Base-by-base conservation (phyloP, 192 early-diverging fungal species). In the Gonapodya sp. region DNA sequence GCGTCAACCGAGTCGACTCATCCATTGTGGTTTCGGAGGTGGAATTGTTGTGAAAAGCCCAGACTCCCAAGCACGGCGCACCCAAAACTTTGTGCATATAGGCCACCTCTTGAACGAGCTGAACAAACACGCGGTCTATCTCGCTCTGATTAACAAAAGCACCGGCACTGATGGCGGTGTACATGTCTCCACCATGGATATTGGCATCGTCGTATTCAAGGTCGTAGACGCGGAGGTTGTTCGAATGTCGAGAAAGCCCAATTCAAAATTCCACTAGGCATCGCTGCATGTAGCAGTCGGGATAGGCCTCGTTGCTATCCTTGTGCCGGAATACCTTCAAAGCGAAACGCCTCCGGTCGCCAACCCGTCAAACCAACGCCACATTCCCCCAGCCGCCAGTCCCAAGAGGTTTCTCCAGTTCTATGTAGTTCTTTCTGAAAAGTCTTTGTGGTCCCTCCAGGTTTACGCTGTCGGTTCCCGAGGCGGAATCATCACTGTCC, bases 61-160 rank as follows among this genome's bases (percentile, higher is more conserved):
- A n/a, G n/a, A n/a, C n/a, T n/a, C n/a, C n/a, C n/a, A n/a, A n/a
- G n/a, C n/a, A n/a, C n/a, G n/a, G n/a, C n/a, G n/a, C n/a, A n/a
- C n/a, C n/a, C n/a, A n/a, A n/a, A n/a, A n/a, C n/a, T n/a, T n/a
- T n/a, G 75, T 77, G 75, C 75, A 77, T 77, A 33, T 77, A 77
- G 30, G 75, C 75, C 8, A 77, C 75, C 18, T 8, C 75, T 8
- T 33, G 75, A 2, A 77, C 75, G 18, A 77, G 18, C 31, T 77
- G 75, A 8, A 77, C 75, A 34, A 77, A 77, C 18, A 77, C 18
- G 75, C 75, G 34, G 75, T 77, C 75, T 14, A 77, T 77, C 31
- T 77, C 75, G 2, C 31, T 18, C 31, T 18, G 75, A 33, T 77
- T 77, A 16, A 34, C 34, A 34, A 77, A 33, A 16, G 75, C 34